These are phyloP conservation scores for Epichloe hybrida DNA, from an alignment of 2,329 filamentous ascomycete species.

Conservation along the genomic window DNA sequence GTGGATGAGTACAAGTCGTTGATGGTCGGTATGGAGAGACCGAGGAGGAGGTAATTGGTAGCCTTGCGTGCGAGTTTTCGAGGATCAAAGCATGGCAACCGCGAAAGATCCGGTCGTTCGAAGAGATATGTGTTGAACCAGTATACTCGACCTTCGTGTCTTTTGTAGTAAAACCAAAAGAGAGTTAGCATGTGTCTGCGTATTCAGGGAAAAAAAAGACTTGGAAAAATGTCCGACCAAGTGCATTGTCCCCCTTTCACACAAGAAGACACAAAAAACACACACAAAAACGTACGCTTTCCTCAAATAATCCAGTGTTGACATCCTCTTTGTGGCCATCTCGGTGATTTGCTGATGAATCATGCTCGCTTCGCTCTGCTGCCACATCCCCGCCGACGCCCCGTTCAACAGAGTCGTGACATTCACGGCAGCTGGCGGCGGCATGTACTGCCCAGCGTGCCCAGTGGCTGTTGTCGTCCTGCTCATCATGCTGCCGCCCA, in stretches of 20 bases:
- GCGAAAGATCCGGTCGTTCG: constrained; percentile 63
- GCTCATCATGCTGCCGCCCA: constrained; percentile 3
- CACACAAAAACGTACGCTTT: constrained; percentile 55
- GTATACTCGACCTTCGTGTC: constrained; percentile 86
- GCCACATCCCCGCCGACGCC: constrained; percentile 13
- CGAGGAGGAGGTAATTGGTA: constrained; percentile 85
- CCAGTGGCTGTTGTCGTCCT: constrained; percentile 4
- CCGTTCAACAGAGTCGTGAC: not conserved
- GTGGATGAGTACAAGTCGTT: constrained; percentile 75
- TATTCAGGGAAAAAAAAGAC: not conserved
- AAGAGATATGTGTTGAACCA: constrained; percentile 98
- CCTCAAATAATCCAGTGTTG: constrained; percentile 80
- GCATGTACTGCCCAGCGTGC: constrained; percentile 8
- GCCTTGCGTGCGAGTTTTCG: constrained; percentile 79
- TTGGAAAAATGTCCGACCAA: not conserved
- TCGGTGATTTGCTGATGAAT: constrained; percentile 62
- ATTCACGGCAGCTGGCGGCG: constrained; percentile 9
- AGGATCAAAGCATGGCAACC: constrained; percentile 74
- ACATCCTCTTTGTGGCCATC: constrained; percentile 80
- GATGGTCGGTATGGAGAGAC: constrained; percentile 78
- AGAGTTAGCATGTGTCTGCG: not conserved
- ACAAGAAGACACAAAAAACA: not conserved
- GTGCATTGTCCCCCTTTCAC: not conserved
- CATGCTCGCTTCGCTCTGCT: constrained; percentile 33
- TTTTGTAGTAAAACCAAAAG: constrained; percentile 19